Conservation (phyloP, 2,329 filamentous ascomycete genomes). For the Ceratocystis harringtonii region DNA sequence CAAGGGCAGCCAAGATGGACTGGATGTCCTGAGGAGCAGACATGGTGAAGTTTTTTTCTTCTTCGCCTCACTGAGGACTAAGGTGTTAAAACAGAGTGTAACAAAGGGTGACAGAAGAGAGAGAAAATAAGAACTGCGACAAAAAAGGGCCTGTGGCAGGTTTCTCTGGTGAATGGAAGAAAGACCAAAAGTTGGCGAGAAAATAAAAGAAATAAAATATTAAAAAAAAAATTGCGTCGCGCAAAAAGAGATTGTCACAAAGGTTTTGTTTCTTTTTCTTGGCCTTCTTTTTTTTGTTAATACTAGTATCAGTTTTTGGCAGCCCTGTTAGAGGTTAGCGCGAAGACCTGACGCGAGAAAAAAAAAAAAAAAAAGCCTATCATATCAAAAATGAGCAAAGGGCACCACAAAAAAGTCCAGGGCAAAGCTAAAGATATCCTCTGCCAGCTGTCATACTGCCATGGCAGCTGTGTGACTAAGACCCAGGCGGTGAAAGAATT, state of each 20-base stretch:
- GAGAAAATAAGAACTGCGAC: background rate
- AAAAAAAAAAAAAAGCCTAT: slow-evolving; percentile 2
- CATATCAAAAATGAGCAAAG: background rate
- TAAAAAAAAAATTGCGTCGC: background rate
- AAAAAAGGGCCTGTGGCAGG: background rate
- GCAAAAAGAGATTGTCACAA: slow-evolving; percentile 2
- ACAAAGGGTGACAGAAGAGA: background rate
- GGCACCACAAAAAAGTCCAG: background rate
- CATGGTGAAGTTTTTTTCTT: slow-evolving; percentile 10
- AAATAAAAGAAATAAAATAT: background rate
- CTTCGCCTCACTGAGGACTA: background rate
- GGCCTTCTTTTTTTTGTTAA: too few species aligned
- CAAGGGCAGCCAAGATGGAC: slow-evolving; percentile 35
- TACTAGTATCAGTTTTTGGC: too few species aligned
- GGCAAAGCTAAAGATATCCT: background rate
- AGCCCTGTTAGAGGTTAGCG: background rate
- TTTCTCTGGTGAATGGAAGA: background rate
- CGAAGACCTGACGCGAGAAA: background rate
- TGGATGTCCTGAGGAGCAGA: slow-evolving; percentile 27
- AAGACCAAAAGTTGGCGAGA: background rate
- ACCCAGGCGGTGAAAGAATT: background rate
- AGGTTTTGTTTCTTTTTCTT: background rate
- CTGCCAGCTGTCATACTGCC: background rate
- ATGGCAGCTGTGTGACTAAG: too few species aligned
- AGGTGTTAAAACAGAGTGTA: background rate